A percentile compares a stretch with the other conserved stretches of the same genome.
These are phyloP conservation scores for Pulveroboletus frians DNA, from an alignment of 768 basidiomycete species.

Conservation along the genomic window DNA sequence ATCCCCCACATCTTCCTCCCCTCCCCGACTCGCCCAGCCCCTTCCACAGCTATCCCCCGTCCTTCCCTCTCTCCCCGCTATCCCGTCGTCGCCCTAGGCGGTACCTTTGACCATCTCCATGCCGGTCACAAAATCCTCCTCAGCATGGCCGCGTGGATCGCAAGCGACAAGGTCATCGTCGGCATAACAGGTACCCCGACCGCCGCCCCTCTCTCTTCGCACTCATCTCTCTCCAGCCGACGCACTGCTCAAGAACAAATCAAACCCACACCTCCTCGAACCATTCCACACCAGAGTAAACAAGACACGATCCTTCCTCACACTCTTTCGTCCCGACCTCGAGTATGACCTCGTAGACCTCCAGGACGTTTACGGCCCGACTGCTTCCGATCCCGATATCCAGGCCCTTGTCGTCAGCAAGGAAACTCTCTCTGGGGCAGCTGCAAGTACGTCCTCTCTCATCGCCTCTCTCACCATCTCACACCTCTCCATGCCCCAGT, in stretches of 20 bases:
- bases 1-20: conserved; percentile 29
- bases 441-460: conserved; percentile 48
- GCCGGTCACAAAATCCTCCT: conserved; percentile 96
- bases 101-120: conserved; percentile 97
- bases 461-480: not conserved
- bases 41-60: not conserved
- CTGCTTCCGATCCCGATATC: conserved; percentile 80
- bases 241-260: conserved; percentile 63
- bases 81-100: conserved; percentile 83
- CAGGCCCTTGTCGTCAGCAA: conserved; percentile 88
- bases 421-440: conserved; percentile 78
- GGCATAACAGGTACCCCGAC: conserved; percentile 69
- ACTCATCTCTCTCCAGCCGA: conserved; percentile 48
- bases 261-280: conserved; percentile 63
- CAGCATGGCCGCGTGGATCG: conserved; percentile 85
- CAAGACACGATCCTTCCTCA: conserved; percentile 63
- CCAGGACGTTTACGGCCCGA: conserved; percentile 86
- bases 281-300: conserved; percentile 50
- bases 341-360: conserved; percentile 68
- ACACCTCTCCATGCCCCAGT: conserved; percentile 40
- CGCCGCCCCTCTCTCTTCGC: conserved; percentile 2
- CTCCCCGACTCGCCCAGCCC: conserved; percentile 1
- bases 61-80: conserved; percentile 23
- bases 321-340: conserved; percentile 62
- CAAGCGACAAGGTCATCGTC: conserved; percentile 75